phyloP scores from a whole-genome alignment of 192 early-diverging fungal genomes.

The Podila minutissima region DNA sequence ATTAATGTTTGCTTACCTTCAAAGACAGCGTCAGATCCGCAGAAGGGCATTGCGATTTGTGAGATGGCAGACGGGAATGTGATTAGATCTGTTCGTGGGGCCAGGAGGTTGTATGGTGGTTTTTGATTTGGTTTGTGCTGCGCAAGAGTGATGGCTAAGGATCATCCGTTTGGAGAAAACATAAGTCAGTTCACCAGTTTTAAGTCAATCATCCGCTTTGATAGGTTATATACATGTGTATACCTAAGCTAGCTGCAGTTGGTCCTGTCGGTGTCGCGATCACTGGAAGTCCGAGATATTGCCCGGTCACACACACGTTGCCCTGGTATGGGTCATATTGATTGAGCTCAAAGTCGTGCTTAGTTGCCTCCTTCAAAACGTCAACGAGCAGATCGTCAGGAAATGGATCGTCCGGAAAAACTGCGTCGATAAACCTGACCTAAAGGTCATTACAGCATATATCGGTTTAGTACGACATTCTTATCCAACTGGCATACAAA shows the following conservation, averaged over 20 bases:
- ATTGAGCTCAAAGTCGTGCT: not conserved
- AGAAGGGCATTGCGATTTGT: not conserved
- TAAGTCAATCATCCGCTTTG: too few species aligned
- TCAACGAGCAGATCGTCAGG: not conserved
- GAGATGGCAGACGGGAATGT: not conserved
- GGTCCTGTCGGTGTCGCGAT: not conserved
- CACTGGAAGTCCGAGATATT: not conserved
- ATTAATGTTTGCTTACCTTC: not conserved
- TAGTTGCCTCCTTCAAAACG: not conserved
- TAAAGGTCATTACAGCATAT: not conserved
- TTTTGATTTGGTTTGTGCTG: slow-evolving; percentile 3
- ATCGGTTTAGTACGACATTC: not conserved
- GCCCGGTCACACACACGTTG: not conserved
- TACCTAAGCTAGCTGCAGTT: not conserved
- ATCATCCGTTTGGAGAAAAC: not conserved
- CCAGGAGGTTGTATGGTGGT: not conserved
- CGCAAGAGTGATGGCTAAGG: not conserved
- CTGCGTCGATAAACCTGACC: not conserved
- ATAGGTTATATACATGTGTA: too few species aligned
- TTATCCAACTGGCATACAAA: not conserved
- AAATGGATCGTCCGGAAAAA: not conserved
- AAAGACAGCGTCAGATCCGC: not conserved
- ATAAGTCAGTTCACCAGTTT: not conserved
- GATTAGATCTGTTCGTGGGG: not conserved
- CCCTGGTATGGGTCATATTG: slow-evolving; percentile 1